Percentiles rank a stretch among this genome's conserved stretches.
phyloP scores from a whole-genome alignment of 495 filamentous ascomycete species.

The Hypoxylon lienhwacheense region DNA sequence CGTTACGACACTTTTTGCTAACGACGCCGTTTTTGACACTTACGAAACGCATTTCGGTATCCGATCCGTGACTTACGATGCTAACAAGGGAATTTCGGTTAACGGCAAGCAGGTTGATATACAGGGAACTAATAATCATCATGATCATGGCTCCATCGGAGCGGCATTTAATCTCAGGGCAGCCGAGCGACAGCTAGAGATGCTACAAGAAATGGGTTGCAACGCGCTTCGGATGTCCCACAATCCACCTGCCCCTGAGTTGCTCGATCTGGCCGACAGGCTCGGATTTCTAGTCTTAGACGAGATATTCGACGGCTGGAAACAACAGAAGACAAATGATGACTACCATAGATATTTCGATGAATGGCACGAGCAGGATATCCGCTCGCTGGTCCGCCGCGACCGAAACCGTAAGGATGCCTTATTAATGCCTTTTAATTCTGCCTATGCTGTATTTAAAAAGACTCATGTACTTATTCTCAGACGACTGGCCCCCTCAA shows the following conservation, averaged over 20 bases:
- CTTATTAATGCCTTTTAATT: background rate
- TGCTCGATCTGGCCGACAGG: slow-evolving; percentile 59
- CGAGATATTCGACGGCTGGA: slow-evolving; percentile 55
- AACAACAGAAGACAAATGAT: slow-evolving; percentile 43
- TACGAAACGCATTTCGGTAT: slow-evolving; percentile 56
- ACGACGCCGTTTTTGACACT: slow-evolving; percentile 42
- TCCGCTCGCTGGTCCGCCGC: slow-evolving; percentile 49
- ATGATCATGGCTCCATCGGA: slow-evolving; percentile 52
- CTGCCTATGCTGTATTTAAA: no score
- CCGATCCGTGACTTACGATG: slow-evolving; percentile 44
- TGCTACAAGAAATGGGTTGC: slow-evolving; percentile 51
- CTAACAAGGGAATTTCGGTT: slow-evolving; percentile 45
- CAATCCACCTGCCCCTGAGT: slow-evolving; percentile 54
- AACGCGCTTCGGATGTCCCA: slow-evolving; percentile 55
- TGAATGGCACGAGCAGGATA: slow-evolving; percentile 53
- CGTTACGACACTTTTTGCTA: slow-evolving; percentile 38
- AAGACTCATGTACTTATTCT: no score
- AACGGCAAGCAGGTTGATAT: slow-evolving; percentile 46
- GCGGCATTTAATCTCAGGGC: slow-evolving; percentile 52
- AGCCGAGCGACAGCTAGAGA: slow-evolving; percentile 47
- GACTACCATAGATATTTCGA: slow-evolving; percentile 52
- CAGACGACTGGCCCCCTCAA: background rate
- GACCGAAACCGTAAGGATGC: slow-evolving; percentile 48
- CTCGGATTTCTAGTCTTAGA: slow-evolving; percentile 61
- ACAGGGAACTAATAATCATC: slow-evolving; percentile 51